These are phyloP conservation scores for Lactarius vividus DNA, from an alignment of 768 basidiomycete species.

Conservation along the genomic window DNA sequence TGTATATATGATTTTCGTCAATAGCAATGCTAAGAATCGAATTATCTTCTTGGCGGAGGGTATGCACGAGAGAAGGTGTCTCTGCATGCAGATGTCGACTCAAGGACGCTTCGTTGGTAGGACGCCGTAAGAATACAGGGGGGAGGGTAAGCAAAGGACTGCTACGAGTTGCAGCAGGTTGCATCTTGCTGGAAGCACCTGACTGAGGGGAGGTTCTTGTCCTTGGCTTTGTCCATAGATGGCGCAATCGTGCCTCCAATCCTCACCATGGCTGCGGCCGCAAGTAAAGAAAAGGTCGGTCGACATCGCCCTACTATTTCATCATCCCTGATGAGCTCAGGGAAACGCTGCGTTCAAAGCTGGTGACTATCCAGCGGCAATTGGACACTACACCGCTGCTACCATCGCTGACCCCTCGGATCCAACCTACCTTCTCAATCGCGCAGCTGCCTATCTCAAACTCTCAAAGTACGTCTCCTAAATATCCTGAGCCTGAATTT, in stretches of 20 bases:
- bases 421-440: slow-evolving; percentile 79
- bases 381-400: slow-evolving; percentile 86
- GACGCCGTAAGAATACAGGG: slow-evolving; percentile 12
- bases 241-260: background rate
- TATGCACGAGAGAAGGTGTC: slow-evolving; percentile 18
- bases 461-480: slow-evolving; percentile 80
- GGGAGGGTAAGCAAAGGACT: slow-evolving; percentile 15
- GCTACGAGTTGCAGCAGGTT: background rate
- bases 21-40: slow-evolving; percentile 23
- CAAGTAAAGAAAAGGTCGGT: slow-evolving; percentile 18
- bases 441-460: slow-evolving; percentile 90
- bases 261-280: background rate
- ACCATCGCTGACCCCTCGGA: slow-evolving; percentile 68
- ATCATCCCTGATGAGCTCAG: slow-evolving; percentile 40
- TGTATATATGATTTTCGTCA: slow-evolving; percentile 25
- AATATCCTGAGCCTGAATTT: background rate
- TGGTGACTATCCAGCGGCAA: slow-evolving; percentile 71
- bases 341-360: slow-evolving; percentile 86
- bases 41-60: slow-evolving; percentile 19
- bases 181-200: slow-evolving; percentile 3
- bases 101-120: slow-evolving; percentile 18
- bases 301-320: background rate
- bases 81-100: slow-evolving; percentile 20
- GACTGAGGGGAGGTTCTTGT: background rate
- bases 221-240: background rate